Base-by-base conservation (phyloP, 352 stramenopile species). In the Globisporangium lucens region DNA sequence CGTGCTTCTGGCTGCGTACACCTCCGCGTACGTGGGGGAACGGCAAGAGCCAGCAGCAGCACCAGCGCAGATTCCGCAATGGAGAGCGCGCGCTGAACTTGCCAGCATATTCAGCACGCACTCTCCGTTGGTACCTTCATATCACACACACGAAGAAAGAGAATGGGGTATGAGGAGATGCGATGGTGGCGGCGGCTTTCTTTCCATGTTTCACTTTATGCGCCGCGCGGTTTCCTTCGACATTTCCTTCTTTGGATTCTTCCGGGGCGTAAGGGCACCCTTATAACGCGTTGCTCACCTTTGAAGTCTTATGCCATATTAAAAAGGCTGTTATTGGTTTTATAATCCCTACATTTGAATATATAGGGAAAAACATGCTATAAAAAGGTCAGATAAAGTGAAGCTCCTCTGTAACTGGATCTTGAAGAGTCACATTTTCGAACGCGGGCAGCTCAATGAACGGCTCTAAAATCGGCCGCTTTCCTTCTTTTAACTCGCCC, bases 351-450 rank as follows among this genome's bases (percentile, higher is more conserved):
- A 33, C 2, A 33, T 3, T 33, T 2, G 30, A 33, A 33, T 33
- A 33, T 33, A 33, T 33, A 33, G 24, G 6, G 30, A 2, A 46
- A 52, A n/a, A 22, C 0, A 27, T 1, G 7, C 17, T 58, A 29
- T 33, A 49, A 12, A 15, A 20, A 33, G n/a, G 33, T 3, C 0
- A 22, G 33, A 49, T 20, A 61, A 61, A 49, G 0, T 10, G 3
- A 3, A 9, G 8, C 17, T 29, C 55, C 12, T 55, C 29, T 17
- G 29, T 35, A 56, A 57, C 60, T 24, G 47, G 60, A 65, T 65
- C 60, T 65, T 65, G 60, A 65, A 65, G 46, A 24, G 60, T 35
- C 60, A 43, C 60, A 27, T 65, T 65, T 65, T 65, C 60, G 60
- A 65, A 65, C 60, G 24, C 36, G 58, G 22, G 38, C 58, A 64